Percentiles rank a stretch among this genome's conserved stretches.
Evolutionary conservation across 2,329 filamentous ascomycete species (phyloP).

Genomic region (Nothopassalora personata): DNA sequence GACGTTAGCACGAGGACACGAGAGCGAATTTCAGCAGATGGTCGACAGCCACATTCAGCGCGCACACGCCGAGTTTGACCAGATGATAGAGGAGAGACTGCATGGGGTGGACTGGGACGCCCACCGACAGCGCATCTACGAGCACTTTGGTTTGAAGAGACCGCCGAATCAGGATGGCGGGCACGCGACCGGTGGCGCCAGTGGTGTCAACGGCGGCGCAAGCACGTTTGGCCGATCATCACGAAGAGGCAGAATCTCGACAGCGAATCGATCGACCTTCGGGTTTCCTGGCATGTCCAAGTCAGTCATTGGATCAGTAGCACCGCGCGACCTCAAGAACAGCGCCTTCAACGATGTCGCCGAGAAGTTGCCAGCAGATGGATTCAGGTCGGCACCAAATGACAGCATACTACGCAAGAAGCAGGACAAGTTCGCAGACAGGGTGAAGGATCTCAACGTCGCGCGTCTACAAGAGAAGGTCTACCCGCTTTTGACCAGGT

Average conservation of each 20-base stretch:
- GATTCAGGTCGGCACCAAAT: conserved; percentile 52
- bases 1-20: conserved; percentile 27
- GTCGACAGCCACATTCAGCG: conserved; percentile 55
- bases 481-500: conserved; percentile 70
- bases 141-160: conserved; percentile 80
- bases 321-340: conserved; percentile 42
- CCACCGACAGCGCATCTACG: conserved; percentile 86
- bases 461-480: conserved; percentile 60
- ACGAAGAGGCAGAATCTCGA: conserved; percentile 37
- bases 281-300: conserved; percentile 68
- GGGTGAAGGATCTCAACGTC: conserved; percentile 72
- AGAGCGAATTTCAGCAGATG: conserved; percentile 60
- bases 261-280: conserved; percentile 49
- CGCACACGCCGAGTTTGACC: conserved; percentile 85
- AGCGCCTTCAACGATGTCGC: conserved; percentile 40
- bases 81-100: conserved; percentile 89
- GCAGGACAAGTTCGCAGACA: conserved; percentile 73
- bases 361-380: conserved; percentile 44
- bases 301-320: conserved; percentile 81
- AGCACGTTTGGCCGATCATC: conserved; percentile 51
- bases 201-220: conserved; percentile 17
- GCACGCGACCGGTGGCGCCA: conserved; percentile 27
- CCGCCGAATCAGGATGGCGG: conserved; percentile 34
- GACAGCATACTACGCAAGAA: conserved; percentile 77
- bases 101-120: conserved; percentile 87